Base-by-base conservation (phyloP, 257 asterid genomes). In the Oldenlandia corymbosa region DNA sequence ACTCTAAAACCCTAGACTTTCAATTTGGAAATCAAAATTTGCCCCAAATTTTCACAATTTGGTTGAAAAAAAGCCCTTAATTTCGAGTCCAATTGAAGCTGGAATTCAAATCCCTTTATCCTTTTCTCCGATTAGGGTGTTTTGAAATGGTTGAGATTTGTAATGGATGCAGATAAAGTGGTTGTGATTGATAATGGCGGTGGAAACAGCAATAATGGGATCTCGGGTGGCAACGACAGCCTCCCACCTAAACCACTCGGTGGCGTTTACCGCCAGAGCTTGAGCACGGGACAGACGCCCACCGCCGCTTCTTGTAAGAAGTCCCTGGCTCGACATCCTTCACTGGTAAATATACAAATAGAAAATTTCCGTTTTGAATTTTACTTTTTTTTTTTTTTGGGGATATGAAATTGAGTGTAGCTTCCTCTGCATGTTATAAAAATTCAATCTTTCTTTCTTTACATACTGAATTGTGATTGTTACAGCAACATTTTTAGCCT, bases 131-230 rank as follows among this genome's bases (percentile, higher is more conserved):
- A 7, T 50, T 52, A n/a, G 58, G 55, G 52, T 55, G 58, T 50
- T 30, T 52, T 58, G 88, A 78, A 78, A 89, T 84, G 93, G 83
- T 85, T 78, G 58, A 78, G 81, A 74, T 76, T 74, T 77, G 75
- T 58, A 74, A 91, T 91, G 98, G 98, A 91, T 73, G 95, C 76
- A 79, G 81, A 78, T 83, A 90, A 89, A 60, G 69, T 75, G 37
- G 65, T 62, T 72, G 36, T 72, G 24, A 47, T 71, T 78, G 80
- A 70, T 80, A 81, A 73, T 61, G 82, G 68, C 37, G 55, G 23
- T 58, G 31, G 64, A 47, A 45, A 53, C 1, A 55, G 73, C 59
- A 65, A 73, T 12, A 73, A 66, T 64, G 80, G 70, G 73, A 75
- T 76, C 78, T 80, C 95, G 26, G 62, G 69, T 20, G 53, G 66